Evolutionary conservation across 805 yeast species (phyloP).

Genomic region (Metschnikowia gelsemii): DNA sequence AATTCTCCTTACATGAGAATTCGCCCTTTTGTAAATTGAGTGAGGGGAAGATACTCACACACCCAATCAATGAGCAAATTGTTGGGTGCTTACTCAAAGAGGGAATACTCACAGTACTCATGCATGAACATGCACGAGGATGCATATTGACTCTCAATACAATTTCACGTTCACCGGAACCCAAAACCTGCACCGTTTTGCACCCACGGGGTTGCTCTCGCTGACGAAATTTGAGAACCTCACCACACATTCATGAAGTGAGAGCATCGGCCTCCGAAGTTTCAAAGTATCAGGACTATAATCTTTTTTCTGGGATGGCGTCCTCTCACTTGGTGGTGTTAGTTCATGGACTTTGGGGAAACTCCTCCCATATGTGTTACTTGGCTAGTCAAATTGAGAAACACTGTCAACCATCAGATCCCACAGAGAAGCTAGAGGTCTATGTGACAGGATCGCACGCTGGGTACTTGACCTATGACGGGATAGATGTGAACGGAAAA

Average conservation of each 20-base stretch:
- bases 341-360: conserved; percentile 61
- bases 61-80: too few species aligned
- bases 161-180: not conserved
- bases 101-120: too few species aligned
- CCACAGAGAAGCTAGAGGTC: conserved; percentile 33
- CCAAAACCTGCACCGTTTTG: not conserved
- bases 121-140: too few species aligned
- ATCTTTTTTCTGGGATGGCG: conserved; percentile 19
- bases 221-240: not conserved
- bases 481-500: conserved; percentile 80
- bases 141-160: too few species aligned
- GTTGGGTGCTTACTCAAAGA: too few species aligned
- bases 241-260: not conserved
- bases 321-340: conserved; percentile 63
- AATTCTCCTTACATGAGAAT: too few species aligned
- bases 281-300: not conserved
- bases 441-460: conserved; percentile 60
- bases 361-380: conserved; percentile 14
- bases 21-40: too few species aligned
- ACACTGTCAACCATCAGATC: conserved; percentile 22
- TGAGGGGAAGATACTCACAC: too few species aligned
- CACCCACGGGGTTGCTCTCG: not conserved
- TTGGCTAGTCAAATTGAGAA: conserved; percentile 12
- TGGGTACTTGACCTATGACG: conserved; percentile 81
- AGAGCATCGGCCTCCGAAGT: not conserved